phyloP scores from a whole-genome alignment of 2,329 filamentous ascomycete genomes.

The Dactylellina haptotyla region DNA sequence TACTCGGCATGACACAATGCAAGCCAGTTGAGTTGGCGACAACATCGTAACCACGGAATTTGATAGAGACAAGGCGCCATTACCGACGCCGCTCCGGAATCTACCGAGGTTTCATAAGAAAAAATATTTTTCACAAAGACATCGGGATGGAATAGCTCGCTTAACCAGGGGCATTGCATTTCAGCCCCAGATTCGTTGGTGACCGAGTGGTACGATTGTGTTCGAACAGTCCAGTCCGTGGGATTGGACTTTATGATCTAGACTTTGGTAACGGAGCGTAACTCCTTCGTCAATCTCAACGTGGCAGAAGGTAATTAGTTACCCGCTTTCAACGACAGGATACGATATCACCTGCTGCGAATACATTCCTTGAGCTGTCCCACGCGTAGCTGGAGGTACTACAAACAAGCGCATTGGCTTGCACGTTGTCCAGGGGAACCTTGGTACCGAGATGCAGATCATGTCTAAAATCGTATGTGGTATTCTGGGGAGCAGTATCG shows the following conservation, averaged over 20 bases:
- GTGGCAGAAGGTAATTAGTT: slow-evolving; percentile 50
- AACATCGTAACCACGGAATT: too few species aligned
- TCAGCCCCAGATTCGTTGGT: slow-evolving; percentile 12
- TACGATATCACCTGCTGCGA: slow-evolving; percentile 13
- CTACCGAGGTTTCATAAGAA: slow-evolving; percentile 13
- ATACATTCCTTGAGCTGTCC: slow-evolving; percentile 30
- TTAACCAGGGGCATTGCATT: not conserved
- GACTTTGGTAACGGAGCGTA: slow-evolving; percentile 10
- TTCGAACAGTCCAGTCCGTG: not conserved
- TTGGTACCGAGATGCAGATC: slow-evolving; percentile 3
- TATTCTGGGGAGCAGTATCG: slow-evolving; percentile 8
- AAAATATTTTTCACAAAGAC: slow-evolving; percentile 6
- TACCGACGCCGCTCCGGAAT: not conserved
- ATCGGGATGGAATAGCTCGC: slow-evolving; percentile 19
- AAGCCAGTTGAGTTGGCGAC: too few species aligned
- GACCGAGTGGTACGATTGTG: slow-evolving; percentile 18
- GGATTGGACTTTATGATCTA: slow-evolving; percentile 5
- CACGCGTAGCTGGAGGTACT: not conserved
- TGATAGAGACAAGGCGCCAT: not conserved
- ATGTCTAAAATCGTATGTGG: slow-evolving; percentile 10
- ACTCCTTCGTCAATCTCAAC: slow-evolving; percentile 14
- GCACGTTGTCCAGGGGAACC: slow-evolving; percentile 9
- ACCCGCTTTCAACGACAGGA: slow-evolving; percentile 7
- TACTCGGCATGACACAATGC: too few species aligned
- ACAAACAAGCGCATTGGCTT: slow-evolving; percentile 1